Evolutionary conservation across 768 basidiomycete genomes (phyloP), one percentile per base, ranked within the genome.

Genomic region (Russula emetica): DNA sequence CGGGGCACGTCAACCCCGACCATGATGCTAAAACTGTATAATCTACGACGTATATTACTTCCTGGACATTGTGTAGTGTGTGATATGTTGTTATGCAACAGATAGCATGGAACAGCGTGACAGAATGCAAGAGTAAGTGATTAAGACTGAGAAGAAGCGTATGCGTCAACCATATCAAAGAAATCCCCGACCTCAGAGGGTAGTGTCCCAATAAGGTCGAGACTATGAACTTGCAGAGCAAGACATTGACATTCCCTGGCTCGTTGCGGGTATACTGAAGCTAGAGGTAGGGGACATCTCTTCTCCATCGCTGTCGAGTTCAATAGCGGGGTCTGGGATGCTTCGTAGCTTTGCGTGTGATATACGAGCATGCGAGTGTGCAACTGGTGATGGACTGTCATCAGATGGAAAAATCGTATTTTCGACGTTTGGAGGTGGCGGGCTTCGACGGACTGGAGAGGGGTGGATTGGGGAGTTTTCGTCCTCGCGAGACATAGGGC

Each of bases 291-390:
- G 42, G 2, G 58, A 45, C 55, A 65, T 51, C 49, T 56, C 63
- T 20, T 60, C 64, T 36, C 64, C 64, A 30, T 65, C 64, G 26
- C 64, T 65, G 34, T 65, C 49, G 20, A 65, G 60, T 13, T 61
- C 60, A 34, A 61, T 32, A 30, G 47, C 7, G 7, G 45, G 14
- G 34, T 40, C 26, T 22, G 60, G 54, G 36, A 65, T 49, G n/a
- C 64, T 55, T 61, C 64, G 64, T 52, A 65, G 55, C 55, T 57
- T 65, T 5, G 64, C 64, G n/a, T 65, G 64, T 30, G 64, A 61
- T 52, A 65, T 65, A 3, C 60, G 60, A 45, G 36, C 24, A 8
- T 44, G 47, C 5, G 54, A 7, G 16, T 8, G 49, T 28, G 50
- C 30, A 51, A 50, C 44, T 16, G 49, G 14, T 36, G 59, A 61